Conservation (phyloP, 306 rosid genomes). For the Casuarina equisetifolia region DNA sequence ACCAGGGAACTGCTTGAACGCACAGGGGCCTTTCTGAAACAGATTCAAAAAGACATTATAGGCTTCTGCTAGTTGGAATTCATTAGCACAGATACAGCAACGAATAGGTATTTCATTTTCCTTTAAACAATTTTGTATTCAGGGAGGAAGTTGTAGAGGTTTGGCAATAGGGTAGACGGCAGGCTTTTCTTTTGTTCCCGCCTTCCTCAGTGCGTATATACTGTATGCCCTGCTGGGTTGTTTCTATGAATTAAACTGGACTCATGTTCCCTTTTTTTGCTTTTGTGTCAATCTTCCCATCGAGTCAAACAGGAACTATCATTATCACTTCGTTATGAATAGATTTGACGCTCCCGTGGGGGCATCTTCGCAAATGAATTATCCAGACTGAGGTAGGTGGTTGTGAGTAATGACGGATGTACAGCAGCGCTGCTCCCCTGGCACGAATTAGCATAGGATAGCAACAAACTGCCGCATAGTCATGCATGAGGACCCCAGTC, state of each 20-base stretch:
- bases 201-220: too few species aligned
- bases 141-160: background rate
- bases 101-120: background rate
- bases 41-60: background rate
- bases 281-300: background rate
- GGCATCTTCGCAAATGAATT: constrained; percentile 4
- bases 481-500: background rate
- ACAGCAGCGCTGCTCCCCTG: background rate
- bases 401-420: background rate
- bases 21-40: background rate
- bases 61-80: background rate
- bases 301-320: background rate
- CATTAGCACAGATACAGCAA: background rate
- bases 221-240: background rate
- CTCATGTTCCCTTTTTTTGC: background rate
- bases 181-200: background rate
- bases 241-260: background rate
- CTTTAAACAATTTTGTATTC: background rate
- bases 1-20: background rate
- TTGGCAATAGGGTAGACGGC: background rate
- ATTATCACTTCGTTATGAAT: background rate
- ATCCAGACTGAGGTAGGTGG: background rate
- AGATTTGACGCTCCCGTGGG: background rate
- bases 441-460: background rate
- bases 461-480: background rate